phyloP scores from a whole-genome alignment of 2,329 filamentous ascomycete genomes.

The Alternaria sp. region DNA sequence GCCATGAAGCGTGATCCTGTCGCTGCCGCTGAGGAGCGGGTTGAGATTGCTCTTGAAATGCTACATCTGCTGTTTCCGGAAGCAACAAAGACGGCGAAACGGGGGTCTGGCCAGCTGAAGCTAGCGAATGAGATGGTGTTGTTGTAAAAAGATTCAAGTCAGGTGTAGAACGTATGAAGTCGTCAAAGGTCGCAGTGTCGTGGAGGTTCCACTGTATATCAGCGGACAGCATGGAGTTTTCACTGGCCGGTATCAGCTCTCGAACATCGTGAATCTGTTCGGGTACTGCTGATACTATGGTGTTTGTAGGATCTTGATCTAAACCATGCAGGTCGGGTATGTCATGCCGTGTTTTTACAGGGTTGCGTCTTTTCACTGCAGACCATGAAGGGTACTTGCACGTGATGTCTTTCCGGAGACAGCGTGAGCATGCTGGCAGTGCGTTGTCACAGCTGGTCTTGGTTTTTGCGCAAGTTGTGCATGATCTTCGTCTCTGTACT shows the following conservation, averaged over 20 bases:
- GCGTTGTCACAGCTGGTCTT: constrained; percentile 11
- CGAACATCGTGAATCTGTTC: background rate
- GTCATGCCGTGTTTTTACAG: background rate
- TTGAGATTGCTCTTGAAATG: background rate
- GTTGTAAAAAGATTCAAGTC: background rate
- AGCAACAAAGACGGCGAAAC: background rate
- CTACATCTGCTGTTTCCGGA: background rate
- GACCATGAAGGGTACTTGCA: constrained; percentile 6
- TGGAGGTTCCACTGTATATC: constrained; percentile 1
- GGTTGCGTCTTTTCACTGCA: background rate
- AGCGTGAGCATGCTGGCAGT: constrained; percentile 7
- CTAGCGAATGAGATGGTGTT: background rate
- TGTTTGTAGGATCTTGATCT: background rate
- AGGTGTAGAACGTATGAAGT: background rate
- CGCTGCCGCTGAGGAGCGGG: background rate
- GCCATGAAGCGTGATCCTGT: background rate
- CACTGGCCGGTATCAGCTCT: background rate
- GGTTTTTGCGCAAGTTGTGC: constrained; percentile 9
- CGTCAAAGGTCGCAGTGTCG: background rate
- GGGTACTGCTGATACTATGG: background rate
- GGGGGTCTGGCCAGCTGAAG: background rate
- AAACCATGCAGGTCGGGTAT: background rate
- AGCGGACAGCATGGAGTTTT: background rate
- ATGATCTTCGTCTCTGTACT: constrained; percentile 9
- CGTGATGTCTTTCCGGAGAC: background rate